Conservation (phyloP, 2,329 filamentous ascomycete species). For the Pestalotiopsis sp. region DNA sequence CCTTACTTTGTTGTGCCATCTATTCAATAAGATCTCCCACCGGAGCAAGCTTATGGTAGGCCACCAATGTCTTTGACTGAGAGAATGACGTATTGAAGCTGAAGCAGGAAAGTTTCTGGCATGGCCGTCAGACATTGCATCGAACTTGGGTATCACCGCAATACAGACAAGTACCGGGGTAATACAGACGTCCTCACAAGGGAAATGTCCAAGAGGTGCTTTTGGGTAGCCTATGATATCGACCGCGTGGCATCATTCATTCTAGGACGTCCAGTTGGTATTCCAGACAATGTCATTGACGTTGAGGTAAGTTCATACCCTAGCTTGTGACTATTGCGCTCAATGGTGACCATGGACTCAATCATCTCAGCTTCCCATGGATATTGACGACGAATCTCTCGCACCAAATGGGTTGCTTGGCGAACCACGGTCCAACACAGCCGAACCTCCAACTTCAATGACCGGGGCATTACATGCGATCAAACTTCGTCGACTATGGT, state of each 20-base stretch:
- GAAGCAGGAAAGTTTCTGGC: slow-evolving; percentile 30
- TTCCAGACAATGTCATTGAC: slow-evolving; percentile 30
- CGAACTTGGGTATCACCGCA: slow-evolving; percentile 35
- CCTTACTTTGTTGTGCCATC: slow-evolving; percentile 33
- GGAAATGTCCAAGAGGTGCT: slow-evolving; percentile 29
- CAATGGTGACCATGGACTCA: not conserved
- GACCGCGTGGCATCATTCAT: slow-evolving; percentile 25
- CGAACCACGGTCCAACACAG: slow-evolving; percentile 18
- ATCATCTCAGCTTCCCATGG: slow-evolving; percentile 25
- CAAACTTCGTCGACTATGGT: slow-evolving; percentile 32
- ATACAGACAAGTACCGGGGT: slow-evolving; percentile 11
- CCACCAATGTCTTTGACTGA: not conserved
- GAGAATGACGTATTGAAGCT: not conserved
- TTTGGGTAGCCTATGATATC: slow-evolving; percentile 30
- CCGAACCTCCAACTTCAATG: slow-evolving; percentile 28
- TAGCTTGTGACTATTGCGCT: not conserved
- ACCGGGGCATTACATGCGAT: slow-evolving; percentile 32
- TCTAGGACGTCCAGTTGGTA: slow-evolving; percentile 29
- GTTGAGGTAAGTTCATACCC: slow-evolving; percentile 22
- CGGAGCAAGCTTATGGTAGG: slow-evolving; percentile 31
- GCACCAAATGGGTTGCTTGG: slow-evolving; percentile 21
- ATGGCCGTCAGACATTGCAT: slow-evolving; percentile 34
- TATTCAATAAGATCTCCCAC: slow-evolving; percentile 30
- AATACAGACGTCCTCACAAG: slow-evolving; percentile 16
- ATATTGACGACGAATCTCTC: slow-evolving; percentile 32